Evolutionary conservation across 305 asterid species (phyloP).

Genomic region (Solanum hybrid): DNA sequence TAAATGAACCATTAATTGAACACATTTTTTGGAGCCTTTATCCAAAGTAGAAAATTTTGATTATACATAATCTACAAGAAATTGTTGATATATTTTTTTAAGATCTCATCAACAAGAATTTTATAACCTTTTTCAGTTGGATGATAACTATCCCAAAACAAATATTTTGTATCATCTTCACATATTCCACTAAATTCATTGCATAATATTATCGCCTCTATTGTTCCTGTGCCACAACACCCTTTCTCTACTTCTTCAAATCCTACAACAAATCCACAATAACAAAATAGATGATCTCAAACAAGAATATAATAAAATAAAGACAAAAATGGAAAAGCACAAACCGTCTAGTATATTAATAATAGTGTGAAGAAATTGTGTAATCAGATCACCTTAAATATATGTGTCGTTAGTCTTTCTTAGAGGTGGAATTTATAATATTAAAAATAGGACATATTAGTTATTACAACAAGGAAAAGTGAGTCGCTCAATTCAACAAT

Average conservation of each 20-base stretch:
- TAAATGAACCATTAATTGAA: neutral
- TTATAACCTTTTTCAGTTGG: conserved; percentile 56
- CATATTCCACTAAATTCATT: conserved; percentile 30
- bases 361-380: neutral
- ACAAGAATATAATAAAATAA: neutral
- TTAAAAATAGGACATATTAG: neutral
- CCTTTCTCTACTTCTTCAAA: conserved; percentile 51
- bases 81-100: conserved; percentile 7
- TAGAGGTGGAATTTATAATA: neutral
- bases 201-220: conserved; percentile 49
- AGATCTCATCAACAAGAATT: conserved; percentile 19
- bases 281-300: neutral
- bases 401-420: no score
- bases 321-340: neutral
- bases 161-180: conserved; percentile 21
- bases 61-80: neutral
- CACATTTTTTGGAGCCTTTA: neutral
- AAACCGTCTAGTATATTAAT: neutral
- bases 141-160: conserved; percentile 86
- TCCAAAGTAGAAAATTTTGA: neutral
- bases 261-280: conserved; percentile 25
- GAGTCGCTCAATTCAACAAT: neutral
- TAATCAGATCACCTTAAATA: neutral
- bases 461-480: neutral
- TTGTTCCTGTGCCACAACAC: conserved; percentile 64